Evolutionary conservation across 1,284 basidiomycete species (phyloP).

Genomic region (Pterula multifida): DNA sequence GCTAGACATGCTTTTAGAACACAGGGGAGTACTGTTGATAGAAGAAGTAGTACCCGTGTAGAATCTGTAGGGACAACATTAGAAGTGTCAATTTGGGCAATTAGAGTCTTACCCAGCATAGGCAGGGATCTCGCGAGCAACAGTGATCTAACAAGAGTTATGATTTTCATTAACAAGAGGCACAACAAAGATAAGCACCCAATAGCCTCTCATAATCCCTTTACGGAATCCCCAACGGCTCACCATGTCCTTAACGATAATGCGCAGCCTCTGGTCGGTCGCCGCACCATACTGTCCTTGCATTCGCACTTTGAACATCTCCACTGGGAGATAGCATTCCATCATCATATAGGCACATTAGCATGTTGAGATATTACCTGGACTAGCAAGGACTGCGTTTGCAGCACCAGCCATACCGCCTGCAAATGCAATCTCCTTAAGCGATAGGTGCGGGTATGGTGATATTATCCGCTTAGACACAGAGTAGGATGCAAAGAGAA

Average conservation of each 20-base stretch:
- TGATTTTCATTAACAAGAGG: neutral
- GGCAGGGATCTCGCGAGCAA: constrained; percentile 87
- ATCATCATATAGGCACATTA: neutral
- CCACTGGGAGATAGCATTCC: constrained; percentile 32
- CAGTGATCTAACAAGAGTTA: constrained; percentile 55
- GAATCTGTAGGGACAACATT: constrained; percentile 32
- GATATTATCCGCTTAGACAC: constrained; percentile 75
- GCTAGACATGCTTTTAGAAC: constrained; percentile 27
- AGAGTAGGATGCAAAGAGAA: constrained; percentile 87
- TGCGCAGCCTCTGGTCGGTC: constrained; percentile 66
- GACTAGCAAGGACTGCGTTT: constrained; percentile 82
- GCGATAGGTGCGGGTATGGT: constrained; percentile 73
- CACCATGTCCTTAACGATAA: constrained; percentile 77
- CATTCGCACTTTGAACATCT: constrained; percentile 95
- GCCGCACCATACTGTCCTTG: constrained; percentile 81
- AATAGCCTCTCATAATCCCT: constrained; percentile 94
- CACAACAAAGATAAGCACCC: constrained; percentile 39
- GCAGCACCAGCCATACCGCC: constrained; percentile 87
- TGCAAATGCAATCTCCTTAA: constrained; percentile 73
- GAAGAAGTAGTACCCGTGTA: constrained; percentile 46
- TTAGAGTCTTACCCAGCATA: constrained; percentile 66
- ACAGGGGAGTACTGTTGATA: neutral
- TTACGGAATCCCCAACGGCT: constrained; percentile 68
- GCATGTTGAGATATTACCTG: constrained; percentile 39
- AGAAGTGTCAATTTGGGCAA: neutral